Conservation (phyloP, 495 filamentous ascomycete species). For the Penicillium lagena region DNA sequence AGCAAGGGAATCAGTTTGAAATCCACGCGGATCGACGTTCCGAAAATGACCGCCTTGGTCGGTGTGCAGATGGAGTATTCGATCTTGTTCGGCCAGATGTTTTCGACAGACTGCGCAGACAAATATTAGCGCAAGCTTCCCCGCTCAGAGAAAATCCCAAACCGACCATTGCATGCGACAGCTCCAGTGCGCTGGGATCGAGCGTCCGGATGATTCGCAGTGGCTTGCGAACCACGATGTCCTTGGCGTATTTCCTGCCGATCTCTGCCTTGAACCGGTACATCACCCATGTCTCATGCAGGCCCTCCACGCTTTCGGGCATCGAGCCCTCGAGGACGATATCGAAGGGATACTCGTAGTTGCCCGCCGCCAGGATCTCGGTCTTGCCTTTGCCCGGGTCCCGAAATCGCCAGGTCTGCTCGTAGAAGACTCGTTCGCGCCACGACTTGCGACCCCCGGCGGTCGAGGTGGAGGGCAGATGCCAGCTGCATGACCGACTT, state of each 20-base stretch:
- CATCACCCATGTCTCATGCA: conserved; percentile 71
- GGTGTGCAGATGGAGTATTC: conserved; percentile 86
- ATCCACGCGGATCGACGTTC: conserved; percentile 70
- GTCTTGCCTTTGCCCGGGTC: conserved; percentile 45
- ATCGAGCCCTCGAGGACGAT: conserved; percentile 66
- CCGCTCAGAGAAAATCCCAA: neutral
- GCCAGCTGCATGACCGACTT: conserved; percentile 29
- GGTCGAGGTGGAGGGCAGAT: conserved; percentile 38
- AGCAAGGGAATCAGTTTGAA: conserved; percentile 77
- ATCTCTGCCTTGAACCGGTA: conserved; percentile 88
- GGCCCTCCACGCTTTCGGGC: conserved; percentile 84
- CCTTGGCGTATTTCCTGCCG: conserved; percentile 72
- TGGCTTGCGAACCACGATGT: conserved; percentile 70
- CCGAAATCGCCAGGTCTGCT: conserved; percentile 49
- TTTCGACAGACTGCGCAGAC: conserved; percentile 62
- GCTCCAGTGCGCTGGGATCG: conserved; percentile 71
- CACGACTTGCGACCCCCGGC: conserved; percentile 40
- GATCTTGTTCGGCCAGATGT: conserved; percentile 92
- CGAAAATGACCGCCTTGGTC: conserved; percentile 86
- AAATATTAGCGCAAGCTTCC: conserved; percentile 5
- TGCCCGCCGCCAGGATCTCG: conserved; percentile 62
- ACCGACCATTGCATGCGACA: conserved; percentile 75
- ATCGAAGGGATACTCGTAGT: conserved; percentile 90
- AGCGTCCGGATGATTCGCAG: conserved; percentile 84
- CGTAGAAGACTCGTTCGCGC: conserved; percentile 50